Evolutionary conservation across 2,329 filamentous ascomycete genomes (phyloP), one percentile per base, ranked within the genome.

Genomic region (Verticillium albo-atrum): DNA sequence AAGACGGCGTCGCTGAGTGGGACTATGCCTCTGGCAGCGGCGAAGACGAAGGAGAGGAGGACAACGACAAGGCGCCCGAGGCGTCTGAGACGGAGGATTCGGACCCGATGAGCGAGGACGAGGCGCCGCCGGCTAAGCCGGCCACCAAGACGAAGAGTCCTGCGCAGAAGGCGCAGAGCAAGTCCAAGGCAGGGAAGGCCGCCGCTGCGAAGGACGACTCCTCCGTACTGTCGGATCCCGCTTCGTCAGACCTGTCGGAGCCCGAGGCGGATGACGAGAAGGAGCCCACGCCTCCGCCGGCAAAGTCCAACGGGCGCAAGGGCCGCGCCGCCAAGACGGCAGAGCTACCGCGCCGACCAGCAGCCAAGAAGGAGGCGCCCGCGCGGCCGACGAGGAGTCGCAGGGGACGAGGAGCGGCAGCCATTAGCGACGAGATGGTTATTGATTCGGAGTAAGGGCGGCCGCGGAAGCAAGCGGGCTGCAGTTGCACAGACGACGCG

Each of bases 1-100:
- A 84, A 54, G 42, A 47, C 20, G 84, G 84, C 2, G 84, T 86
- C 5, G 82, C 83, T 1, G 74, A 83, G 67, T 87, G 84, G 84
- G 75, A 82, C 26, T 86, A 86, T 54, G 72, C 70, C 15, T 72
- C 75, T n/a, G 65, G 74, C 3, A 68, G 17, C 54, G 67, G 34
- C 60, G 54, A 57, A 3, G 47, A 58, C 5, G 65, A 63, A 12
- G 63, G 63, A 3, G 63, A 64, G 3, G 61, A 62, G 3, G 60
- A 55, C 5, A 59, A 66, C 27, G 66, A 66, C 10, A 58, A 65
- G 14, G 62, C 58, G 15, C 50, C 57, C 7, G 59, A 56, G 9
- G 61, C 63, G 15, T 63, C 56, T 3, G 61, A 65, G 32, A 62
- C 63, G 25, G 57, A 63, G 12, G 54, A 50, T 6, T 60, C 61